These are phyloP conservation scores for Entamoeba moshkovskii DNA, from an alignment of 208 protist species.

Conservation along the genomic window DNA sequence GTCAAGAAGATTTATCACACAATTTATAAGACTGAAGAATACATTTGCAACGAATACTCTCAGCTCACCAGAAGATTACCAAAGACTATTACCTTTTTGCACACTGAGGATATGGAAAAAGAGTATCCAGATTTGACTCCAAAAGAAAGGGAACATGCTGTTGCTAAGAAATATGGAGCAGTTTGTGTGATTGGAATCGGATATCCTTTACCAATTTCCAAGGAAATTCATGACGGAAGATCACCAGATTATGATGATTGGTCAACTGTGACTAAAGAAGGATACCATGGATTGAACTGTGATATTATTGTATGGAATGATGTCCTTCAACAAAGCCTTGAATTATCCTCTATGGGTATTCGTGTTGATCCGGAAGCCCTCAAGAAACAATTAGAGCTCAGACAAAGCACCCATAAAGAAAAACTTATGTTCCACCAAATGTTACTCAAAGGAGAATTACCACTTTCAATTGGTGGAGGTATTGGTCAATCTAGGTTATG, in stretches of 20 bases:
- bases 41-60: conserved; percentile 45
- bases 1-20: conserved; percentile 54
- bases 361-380: conserved; percentile 60
- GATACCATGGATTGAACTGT: conserved; percentile 56
- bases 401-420: conserved; percentile 48
- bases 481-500: conserved; percentile 55
- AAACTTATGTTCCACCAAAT: conserved; percentile 54
- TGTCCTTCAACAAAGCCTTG: conserved; percentile 40
- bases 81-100: conserved; percentile 59
- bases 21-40: conserved; percentile 51
- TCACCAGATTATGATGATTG: conserved; percentile 72
- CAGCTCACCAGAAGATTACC: conserved; percentile 47
- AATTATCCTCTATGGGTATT: conserved; percentile 70
- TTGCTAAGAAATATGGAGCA: conserved; percentile 55
- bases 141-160: conserved; percentile 57
- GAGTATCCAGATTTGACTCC: conserved; percentile 56
- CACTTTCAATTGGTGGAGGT: conserved; percentile 50
- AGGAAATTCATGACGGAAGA: conserved; percentile 54
- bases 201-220: conserved; percentile 53
- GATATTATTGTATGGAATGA: conserved; percentile 67
- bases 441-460: conserved; percentile 54
- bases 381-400: conserved; percentile 53
- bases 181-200: conserved; percentile 69
- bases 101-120: conserved; percentile 56
- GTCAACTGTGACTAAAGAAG: conserved; percentile 16